These are phyloP conservation scores for Hymenoscyphus scutula DNA, from an alignment of 2,329 filamentous ascomycete species.

Conservation along the genomic window DNA sequence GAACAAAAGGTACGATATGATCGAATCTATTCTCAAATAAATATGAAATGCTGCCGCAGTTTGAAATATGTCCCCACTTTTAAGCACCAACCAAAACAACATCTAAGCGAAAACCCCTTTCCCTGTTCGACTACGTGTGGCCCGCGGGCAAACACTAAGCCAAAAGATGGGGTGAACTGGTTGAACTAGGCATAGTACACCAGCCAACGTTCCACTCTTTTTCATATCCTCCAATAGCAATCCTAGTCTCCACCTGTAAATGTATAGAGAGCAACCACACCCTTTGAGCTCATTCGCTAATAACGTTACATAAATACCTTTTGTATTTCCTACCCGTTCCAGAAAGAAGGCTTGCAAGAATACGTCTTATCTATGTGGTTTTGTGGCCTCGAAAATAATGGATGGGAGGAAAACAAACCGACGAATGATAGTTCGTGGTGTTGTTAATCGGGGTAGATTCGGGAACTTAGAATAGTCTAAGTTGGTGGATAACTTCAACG, in stretches of 20 bases:
- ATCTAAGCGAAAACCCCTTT: neutral
- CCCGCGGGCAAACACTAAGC: too few species aligned
- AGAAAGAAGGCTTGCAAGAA: neutral
- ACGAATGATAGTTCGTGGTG: neutral
- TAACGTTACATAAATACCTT: conserved; percentile 7
- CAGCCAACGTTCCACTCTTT: neutral
- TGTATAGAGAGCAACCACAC: neutral
- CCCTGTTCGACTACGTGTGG: neutral
- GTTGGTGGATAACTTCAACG: neutral
- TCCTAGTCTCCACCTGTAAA: neutral
- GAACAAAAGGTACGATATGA: neutral
- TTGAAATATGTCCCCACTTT: neutral
- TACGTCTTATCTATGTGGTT: neutral
- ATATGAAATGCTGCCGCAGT: neutral
- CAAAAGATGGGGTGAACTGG: too few species aligned
- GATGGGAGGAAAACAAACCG: too few species aligned
- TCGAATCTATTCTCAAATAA: neutral
- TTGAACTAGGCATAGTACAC: too few species aligned
- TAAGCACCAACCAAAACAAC: neutral
- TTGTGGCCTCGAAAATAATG: neutral
- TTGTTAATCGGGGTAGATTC: neutral
- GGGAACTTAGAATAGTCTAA: too few species aligned
- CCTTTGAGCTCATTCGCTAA: conserved; percentile 7
- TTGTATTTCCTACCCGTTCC: neutral
- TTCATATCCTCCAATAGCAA: neutral